Percentiles rank a stretch among this genome's conserved stretches.
phyloP scores from a whole-genome alignment of 1,139 yeast species.

The Candida albicans region DNA sequence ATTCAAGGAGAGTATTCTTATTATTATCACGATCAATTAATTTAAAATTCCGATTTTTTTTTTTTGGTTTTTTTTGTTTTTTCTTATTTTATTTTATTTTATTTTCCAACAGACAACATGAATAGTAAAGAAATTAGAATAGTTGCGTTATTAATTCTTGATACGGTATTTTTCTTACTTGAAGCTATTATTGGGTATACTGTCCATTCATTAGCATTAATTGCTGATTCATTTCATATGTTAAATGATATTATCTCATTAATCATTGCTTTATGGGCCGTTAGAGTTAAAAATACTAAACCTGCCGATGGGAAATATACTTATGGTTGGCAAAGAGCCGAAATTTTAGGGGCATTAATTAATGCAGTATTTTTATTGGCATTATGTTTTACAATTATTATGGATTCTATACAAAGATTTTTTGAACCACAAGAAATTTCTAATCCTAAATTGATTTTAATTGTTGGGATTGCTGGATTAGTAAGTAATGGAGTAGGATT shows the following conservation, averaged over 20 bases:
- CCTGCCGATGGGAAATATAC: constrained; percentile 88
- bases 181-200: constrained; percentile 86
- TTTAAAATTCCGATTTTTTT: neutral
- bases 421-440: constrained; percentile 76
- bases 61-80: neutral
- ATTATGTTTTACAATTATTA: constrained; percentile 84
- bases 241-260: constrained; percentile 89
- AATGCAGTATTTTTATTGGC: constrained; percentile 93
- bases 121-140: constrained; percentile 73
- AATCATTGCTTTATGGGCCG: constrained; percentile 95
- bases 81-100: no score
- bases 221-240: constrained; percentile 98
- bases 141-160: constrained; percentile 68
- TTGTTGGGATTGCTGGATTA: constrained; percentile 83
- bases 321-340: constrained; percentile 97
- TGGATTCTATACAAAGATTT: constrained; percentile 90
- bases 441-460: constrained; percentile 76
- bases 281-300: constrained; percentile 76
- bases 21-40: neutral
- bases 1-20: no score
- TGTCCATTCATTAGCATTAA: constrained; percentile 87
- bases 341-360: constrained; percentile 87
- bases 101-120: no score
- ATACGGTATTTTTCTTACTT: constrained; percentile 78
- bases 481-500: constrained; percentile 81